These are phyloP conservation scores for Primulina eburnea DNA, from an alignment of 257 asterid genomes.

Conservation along the genomic window DNA sequence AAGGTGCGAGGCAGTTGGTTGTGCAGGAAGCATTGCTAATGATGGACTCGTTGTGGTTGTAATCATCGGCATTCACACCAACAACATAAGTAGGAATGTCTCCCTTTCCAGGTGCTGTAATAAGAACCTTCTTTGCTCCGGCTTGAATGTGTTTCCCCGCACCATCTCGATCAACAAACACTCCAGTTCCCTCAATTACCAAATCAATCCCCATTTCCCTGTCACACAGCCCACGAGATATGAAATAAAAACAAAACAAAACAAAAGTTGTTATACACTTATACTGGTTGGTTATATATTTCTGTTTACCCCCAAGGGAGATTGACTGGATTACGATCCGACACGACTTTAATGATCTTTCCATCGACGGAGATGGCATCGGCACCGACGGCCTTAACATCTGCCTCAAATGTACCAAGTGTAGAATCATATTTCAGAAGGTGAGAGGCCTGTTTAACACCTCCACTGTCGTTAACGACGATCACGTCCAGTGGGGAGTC, in stretches of 20 bases:
- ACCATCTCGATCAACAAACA: slow-evolving; percentile 88
- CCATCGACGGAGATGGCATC: slow-evolving; percentile 70
- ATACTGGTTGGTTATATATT: neutral
- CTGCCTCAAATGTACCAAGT: slow-evolving; percentile 91
- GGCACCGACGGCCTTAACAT: slow-evolving; percentile 70
- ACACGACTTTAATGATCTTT: slow-evolving; percentile 65
- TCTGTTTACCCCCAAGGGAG: slow-evolving; percentile 58
- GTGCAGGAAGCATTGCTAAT: slow-evolving; percentile 99
- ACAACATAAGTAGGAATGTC: slow-evolving; percentile 94
- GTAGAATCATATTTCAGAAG: slow-evolving; percentile 95
- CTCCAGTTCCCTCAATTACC: slow-evolving; percentile 96
- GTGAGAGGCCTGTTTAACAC: slow-evolving; percentile 97
- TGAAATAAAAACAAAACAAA: neutral
- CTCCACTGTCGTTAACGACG: slow-evolving; percentile 90
- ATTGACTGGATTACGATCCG: slow-evolving; percentile 54
- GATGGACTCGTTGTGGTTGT: slow-evolving; percentile 61
- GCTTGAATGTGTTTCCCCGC: slow-evolving; percentile 92
- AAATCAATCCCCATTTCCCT: slow-evolving; percentile 80
- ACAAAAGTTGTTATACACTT: neutral
- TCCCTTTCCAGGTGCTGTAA: slow-evolving; percentile 96
- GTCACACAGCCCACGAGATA: slow-evolving; percentile 6
- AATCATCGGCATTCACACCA: slow-evolving; percentile 82
- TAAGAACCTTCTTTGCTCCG: slow-evolving; percentile 94
- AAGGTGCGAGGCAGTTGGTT: slow-evolving; percentile 98
- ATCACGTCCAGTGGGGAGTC: slow-evolving; percentile 86